Conservation (phyloP, 225 moss, liverwort and hornwort species). For the Climacium dendroides region DNA sequence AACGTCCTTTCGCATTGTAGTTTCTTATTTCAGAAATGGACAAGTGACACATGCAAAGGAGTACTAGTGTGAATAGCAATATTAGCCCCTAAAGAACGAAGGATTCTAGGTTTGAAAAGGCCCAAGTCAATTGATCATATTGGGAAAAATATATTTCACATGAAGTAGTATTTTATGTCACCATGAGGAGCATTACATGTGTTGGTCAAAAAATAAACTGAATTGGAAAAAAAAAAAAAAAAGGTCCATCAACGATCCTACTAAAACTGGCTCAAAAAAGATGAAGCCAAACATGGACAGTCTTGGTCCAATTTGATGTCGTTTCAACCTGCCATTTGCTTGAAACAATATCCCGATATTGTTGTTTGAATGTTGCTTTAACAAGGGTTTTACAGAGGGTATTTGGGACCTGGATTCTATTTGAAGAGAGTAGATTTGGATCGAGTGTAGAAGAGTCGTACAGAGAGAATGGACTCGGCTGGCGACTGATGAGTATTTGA, state of each 20-base stretch:
- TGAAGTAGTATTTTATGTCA: not conserved
- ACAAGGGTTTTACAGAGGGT: not conserved
- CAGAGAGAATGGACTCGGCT: not conserved
- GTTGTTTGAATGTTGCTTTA: not conserved
- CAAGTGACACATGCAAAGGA: not conserved
- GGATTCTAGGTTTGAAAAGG: not conserved
- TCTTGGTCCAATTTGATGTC: not conserved
- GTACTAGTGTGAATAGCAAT: not conserved
- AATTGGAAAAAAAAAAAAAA: not conserved
- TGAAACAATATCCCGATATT: not conserved
- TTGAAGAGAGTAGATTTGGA: not conserved
- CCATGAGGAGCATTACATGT: not conserved
- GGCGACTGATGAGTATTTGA: not conserved
- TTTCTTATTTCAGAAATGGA: not conserved
- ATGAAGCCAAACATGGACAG: not conserved
- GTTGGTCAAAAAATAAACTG: not conserved
- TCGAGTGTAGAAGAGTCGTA: not conserved
- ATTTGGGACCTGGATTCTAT: not conserved
- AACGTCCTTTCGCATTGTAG: not conserved
- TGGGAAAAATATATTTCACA: not conserved
- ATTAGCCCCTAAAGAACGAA: not conserved
- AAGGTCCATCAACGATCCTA: not conserved
- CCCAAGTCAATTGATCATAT: not conserved
- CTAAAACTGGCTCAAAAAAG: not conserved
- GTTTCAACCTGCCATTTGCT: not conserved